Conservation (phyloP, 352 stramenopile genomes). For the Achlya hypogyna region DNA sequence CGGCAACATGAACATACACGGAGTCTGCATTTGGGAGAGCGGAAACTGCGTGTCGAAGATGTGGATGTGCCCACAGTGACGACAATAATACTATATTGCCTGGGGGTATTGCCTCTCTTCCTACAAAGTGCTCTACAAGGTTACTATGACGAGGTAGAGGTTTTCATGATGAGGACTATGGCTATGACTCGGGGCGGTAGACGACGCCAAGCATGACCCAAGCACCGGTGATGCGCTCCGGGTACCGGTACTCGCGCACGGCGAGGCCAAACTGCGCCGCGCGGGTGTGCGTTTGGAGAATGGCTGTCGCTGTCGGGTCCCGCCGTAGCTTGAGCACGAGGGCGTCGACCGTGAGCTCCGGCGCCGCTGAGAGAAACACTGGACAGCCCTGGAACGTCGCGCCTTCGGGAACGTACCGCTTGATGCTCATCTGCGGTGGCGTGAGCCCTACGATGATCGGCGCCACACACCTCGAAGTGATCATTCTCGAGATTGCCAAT, state of each 20-base stretch:
- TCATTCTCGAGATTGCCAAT: conserved; percentile 58
- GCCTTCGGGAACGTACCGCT: conserved; percentile 59
- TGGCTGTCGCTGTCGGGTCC: conserved; percentile 40
- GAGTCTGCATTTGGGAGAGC: too few relatives aligned
- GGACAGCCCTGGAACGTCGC: conserved; percentile 85
- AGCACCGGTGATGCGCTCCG: conserved; percentile 46
- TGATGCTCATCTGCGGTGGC: conserved; percentile 59
- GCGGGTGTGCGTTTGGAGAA: conserved; percentile 54
- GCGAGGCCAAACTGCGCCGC: conserved; percentile 58
- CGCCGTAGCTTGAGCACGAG: conserved; percentile 35
- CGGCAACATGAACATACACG: too few relatives aligned
- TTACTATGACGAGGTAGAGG: too few relatives aligned
- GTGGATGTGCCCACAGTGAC: too few relatives aligned
- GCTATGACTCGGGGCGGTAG: too few relatives aligned
- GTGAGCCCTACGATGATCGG: neutral
- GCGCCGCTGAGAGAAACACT: conserved; percentile 37
- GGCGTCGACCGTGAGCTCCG: conserved; percentile 20
- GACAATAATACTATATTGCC: too few relatives aligned
- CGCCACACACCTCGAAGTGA: conserved; percentile 43
- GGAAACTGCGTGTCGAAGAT: too few relatives aligned
- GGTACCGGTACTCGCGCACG: conserved; percentile 69
- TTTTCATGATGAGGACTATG: too few relatives aligned
- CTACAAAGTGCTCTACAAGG: too few relatives aligned
- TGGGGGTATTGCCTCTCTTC: too few relatives aligned
- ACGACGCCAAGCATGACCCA: conserved; percentile 82